Conservation (phyloP, 805 yeast species). For the Candida pseudoglaebosa region DNA sequence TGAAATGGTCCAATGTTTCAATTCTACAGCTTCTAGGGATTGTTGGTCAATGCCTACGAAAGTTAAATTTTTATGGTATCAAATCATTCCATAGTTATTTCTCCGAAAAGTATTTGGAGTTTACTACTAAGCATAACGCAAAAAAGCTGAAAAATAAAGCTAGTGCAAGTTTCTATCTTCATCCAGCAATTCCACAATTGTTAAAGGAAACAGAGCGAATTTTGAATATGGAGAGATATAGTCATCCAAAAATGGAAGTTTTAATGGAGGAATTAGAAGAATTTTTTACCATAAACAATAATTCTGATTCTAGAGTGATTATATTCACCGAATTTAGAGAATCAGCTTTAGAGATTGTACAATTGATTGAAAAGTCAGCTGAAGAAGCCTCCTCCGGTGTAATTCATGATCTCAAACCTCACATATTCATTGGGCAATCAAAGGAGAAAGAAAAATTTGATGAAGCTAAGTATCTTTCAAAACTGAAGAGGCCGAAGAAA, state of each 20-base stretch:
- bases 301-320: constrained; percentile 66
- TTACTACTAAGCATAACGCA: constrained; percentile 51
- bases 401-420: constrained; percentile 48
- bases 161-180: constrained; percentile 58
- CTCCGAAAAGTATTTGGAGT: constrained; percentile 52
- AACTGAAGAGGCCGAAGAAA: constrained; percentile 19
- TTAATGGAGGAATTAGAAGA: constrained; percentile 51
- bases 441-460: constrained; percentile 68
- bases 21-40: constrained; percentile 59
- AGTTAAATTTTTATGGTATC: constrained; percentile 80
- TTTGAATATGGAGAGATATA: constrained; percentile 1
- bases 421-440: constrained; percentile 91
- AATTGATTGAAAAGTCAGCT: constrained; percentile 44
- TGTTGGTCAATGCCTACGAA: constrained; percentile 65
- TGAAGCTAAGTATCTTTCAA: constrained; percentile 40
- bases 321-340: constrained; percentile 86
- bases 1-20: constrained; percentile 69
- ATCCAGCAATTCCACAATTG: constrained; percentile 44
- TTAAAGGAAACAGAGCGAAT: constrained; percentile 15
- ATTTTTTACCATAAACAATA: constrained; percentile 46
- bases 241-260: constrained; percentile 69
- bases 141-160: constrained; percentile 60
- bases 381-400: constrained; percentile 2
- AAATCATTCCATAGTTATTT: constrained; percentile 70
- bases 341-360: constrained; percentile 84